Evolutionary conservation across 1,139 yeast genomes (phyloP).

Genomic region (Komagataea norvegica): DNA sequence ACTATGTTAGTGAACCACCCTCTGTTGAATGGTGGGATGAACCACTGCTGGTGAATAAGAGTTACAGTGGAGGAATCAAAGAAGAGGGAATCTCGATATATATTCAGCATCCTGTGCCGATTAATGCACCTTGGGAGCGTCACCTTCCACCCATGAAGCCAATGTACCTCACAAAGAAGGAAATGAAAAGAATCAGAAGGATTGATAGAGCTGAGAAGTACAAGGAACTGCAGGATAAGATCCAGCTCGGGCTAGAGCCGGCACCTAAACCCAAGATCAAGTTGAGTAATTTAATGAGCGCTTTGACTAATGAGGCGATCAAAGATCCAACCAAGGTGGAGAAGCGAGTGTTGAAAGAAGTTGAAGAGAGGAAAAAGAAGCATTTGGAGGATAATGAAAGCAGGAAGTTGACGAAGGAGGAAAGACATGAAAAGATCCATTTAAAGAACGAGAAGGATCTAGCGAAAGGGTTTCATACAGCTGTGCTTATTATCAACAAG

Average conservation of each 20-base stretch:
- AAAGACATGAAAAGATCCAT: constrained; percentile 42
- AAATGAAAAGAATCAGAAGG: constrained; percentile 67
- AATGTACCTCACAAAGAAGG: constrained; percentile 68
- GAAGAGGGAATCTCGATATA: constrained; percentile 52
- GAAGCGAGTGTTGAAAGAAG: constrained; percentile 61
- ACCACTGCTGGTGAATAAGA: constrained; percentile 36
- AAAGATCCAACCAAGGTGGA: constrained; percentile 89
- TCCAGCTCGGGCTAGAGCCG: constrained; percentile 75
- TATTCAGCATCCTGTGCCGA: constrained; percentile 78
- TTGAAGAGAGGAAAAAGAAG: constrained; percentile 52
- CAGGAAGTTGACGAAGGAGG: constrained; percentile 58
- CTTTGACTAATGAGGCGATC: constrained; percentile 80
- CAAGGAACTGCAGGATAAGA: constrained; percentile 72
- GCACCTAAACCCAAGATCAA: constrained; percentile 90
- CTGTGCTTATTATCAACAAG: constrained; percentile 54
- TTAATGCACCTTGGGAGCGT: constrained; percentile 53
- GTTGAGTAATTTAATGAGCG: constrained; percentile 77
- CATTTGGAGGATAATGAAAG: constrained; percentile 62
- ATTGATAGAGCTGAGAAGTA: constrained; percentile 61
- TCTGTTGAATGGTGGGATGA: constrained; percentile 81
- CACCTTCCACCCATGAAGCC: constrained; percentile 40
- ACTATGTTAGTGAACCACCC: constrained; percentile 49
- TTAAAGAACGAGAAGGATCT: constrained; percentile 46
- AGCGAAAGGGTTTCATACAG: constrained; percentile 50
- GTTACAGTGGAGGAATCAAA: constrained; percentile 22